A percentile compares a stretch with the other conserved stretches of the same genome.
Evolutionary conservation across 768 basidiomycete genomes (phyloP).

Genomic region (Calocybe gangraenosa): DNA sequence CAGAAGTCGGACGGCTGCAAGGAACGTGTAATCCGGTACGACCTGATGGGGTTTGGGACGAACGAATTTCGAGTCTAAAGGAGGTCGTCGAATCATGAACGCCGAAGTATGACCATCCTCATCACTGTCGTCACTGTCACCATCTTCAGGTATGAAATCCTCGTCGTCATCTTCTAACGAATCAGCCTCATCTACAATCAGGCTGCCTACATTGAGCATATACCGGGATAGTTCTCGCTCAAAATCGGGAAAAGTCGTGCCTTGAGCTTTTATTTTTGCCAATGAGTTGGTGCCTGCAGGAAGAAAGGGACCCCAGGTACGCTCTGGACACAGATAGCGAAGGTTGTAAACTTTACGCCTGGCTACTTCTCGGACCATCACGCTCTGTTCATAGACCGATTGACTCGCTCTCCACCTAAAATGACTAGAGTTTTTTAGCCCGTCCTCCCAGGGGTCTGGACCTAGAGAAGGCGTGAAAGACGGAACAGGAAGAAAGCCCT

Average conservation of each 20-base stretch:
- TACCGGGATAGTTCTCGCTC: conserved; percentile 13
- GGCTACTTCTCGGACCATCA: conserved; percentile 25
- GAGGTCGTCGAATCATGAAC: conserved; percentile 14
- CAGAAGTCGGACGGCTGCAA: conserved; percentile 45
- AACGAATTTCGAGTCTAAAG: conserved; percentile 14
- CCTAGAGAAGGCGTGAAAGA: neutral
- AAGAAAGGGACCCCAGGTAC: conserved; percentile 34
- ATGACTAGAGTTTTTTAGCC: neutral
- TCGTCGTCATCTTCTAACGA: conserved; percentile 15
- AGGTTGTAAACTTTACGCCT: conserved; percentile 33
- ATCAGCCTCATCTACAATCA: neutral
- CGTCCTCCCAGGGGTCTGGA: neutral
- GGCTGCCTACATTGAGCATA: conserved; percentile 9
- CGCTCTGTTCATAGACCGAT: conserved; percentile 8
- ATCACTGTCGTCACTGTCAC: conserved; percentile 13
- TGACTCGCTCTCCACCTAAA: conserved; percentile 3
- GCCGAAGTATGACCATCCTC: conserved; percentile 10
- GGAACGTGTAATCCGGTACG: conserved; percentile 48
- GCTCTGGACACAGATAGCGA: conserved; percentile 25
- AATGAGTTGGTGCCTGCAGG: conserved; percentile 10
- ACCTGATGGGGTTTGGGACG: conserved; percentile 19
- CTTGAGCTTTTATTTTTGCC: neutral
- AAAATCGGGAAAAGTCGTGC: conserved; percentile 10
- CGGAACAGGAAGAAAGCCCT: conserved; percentile 35
- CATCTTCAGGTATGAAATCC: conserved; percentile 13